Evolutionary conservation across 805 yeast genomes (phyloP).

Genomic region (Cyberlindnera japonica): DNA sequence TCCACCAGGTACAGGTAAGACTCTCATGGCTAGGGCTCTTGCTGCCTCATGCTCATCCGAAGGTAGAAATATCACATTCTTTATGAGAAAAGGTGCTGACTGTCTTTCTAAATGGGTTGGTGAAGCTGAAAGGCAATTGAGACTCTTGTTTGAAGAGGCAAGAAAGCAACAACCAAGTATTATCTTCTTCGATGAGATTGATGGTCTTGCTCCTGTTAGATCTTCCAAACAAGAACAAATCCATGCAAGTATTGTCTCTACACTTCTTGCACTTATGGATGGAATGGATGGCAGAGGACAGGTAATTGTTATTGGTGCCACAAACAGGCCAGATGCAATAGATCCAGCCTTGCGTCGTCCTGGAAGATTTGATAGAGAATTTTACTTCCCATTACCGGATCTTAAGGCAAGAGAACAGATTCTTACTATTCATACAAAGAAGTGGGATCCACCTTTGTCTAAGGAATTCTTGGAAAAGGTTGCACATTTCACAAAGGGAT

Average conservation of each 20-base stretch:
- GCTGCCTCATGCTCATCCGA: constrained; percentile 93
- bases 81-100: constrained; percentile 98
- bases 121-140: constrained; percentile 92
- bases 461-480: constrained; percentile 57
- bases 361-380: constrained; percentile 95
- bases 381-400: constrained; percentile 93
- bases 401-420: constrained; percentile 73
- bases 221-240: constrained; percentile 97
- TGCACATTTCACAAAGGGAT: constrained; percentile 85
- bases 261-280: constrained; percentile 93
- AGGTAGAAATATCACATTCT: constrained; percentile 84
- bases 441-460: constrained; percentile 78
- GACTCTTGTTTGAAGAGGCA: constrained; percentile 93
- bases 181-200: constrained; percentile 96
- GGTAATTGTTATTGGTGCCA: constrained; percentile 96
- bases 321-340: constrained; percentile 96
- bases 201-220: constrained; percentile 97
- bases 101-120: constrained; percentile 98
- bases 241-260: constrained; percentile 95
- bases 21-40: constrained; percentile 94
- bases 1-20: constrained; percentile 99
- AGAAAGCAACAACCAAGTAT: constrained; percentile 93
- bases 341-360: constrained; percentile 97
- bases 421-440: constrained; percentile 77
- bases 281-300: constrained; percentile 99